phyloP scores from a whole-genome alignment of 352 stramenopile genomes.

The Globisporangium canariense region DNA sequence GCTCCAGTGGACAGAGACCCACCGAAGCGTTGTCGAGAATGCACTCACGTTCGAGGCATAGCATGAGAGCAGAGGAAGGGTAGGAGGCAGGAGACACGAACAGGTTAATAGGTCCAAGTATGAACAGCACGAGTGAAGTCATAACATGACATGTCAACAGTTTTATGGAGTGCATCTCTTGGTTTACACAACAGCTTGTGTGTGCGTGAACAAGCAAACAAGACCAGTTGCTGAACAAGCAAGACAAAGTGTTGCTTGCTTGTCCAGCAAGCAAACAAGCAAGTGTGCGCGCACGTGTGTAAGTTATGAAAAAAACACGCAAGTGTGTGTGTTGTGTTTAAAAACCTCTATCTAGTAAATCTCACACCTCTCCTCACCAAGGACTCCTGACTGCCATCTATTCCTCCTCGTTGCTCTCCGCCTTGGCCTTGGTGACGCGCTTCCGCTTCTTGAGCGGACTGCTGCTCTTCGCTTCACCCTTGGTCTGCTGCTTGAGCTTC shows the following conservation, averaged over 20 bases:
- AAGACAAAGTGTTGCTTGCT: neutral
- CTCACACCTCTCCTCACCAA: neutral
- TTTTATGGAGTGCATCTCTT: neutral
- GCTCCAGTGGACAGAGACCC: slow-evolving; percentile 72
- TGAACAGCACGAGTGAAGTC: neutral
- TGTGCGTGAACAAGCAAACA: neutral
- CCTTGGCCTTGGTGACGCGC: slow-evolving; percentile 20
- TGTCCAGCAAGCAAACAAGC: neutral
- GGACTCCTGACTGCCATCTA: slow-evolving; percentile 13
- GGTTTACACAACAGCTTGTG: neutral
- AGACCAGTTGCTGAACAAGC: neutral
- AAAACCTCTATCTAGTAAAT: slow-evolving; percentile 17
- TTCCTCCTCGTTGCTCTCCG: slow-evolving; percentile 26
- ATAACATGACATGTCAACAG: neutral
- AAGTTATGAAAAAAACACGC: slow-evolving; percentile 14
- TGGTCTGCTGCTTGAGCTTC: slow-evolving; percentile 15
- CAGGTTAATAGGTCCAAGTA: neutral
- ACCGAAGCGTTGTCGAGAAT: slow-evolving; percentile 54
- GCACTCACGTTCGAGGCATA: slow-evolving; percentile 23
- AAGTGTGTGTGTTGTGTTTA: slow-evolving; percentile 14
- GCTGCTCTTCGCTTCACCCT: neutral
- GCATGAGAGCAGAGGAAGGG: neutral
- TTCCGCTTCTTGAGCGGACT: slow-evolving; percentile 53
- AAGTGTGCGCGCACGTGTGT: neutral
- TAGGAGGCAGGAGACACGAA: too few species aligned